These are phyloP conservation scores for grape (Vitis vinifera) DNA, from an alignment of 164 flowering plant genomes.

Conservation along the genomic window ASM3070453v1 NC_081812.1:21258001-21258500, in stretches of 20 bases:
- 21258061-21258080: no score
- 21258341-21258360: conserved; percentile 20
- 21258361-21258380: conserved; percentile 1
- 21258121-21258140: no score
- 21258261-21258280: conserved; percentile 78
- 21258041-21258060: no score
- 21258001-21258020: no score
- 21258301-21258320: conserved; percentile 94
- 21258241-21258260: conserved; percentile 89
- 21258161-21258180: no score
- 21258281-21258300: conserved; percentile 71
- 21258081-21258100: no score
- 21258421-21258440: conserved; percentile 94
- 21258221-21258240: conserved; percentile 25
- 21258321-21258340: conserved; percentile 94
- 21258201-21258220: no score
- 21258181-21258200: no score
- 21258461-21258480: conserved; percentile 91
- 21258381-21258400: not conserved
- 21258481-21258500: conserved; percentile 93
- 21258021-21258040: no score
- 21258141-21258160: no score
- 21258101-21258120: no score
- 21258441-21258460: conserved; percentile 84
- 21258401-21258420: conserved; percentile 35